These are phyloP conservation scores for Fusarium camptoceras DNA, from an alignment of 2,329 filamentous ascomycete species.

Conservation along the genomic window DNA sequence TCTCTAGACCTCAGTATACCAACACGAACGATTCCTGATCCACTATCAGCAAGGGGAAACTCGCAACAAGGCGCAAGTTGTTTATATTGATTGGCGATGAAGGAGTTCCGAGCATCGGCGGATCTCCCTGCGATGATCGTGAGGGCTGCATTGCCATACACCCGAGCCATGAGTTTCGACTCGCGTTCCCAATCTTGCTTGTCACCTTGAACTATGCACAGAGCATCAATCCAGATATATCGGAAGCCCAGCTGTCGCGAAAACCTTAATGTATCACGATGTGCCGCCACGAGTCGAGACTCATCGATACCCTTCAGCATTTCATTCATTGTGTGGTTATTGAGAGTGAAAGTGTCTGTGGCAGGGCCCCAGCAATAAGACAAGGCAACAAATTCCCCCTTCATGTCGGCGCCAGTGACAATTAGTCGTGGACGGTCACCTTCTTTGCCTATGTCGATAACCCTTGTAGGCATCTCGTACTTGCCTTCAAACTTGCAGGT, in stretches of 20 bases:
- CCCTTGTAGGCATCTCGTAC: slow-evolving; percentile 8
- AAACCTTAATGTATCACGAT: not conserved
- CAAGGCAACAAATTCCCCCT: not conserved
- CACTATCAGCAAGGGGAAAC: not conserved
- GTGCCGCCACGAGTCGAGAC: not conserved
- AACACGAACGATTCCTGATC: not conserved
- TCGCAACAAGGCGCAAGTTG: not conserved
- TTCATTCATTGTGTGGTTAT: not conserved
- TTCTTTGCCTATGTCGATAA: slow-evolving; percentile 3
- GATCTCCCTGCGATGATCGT: slow-evolving; percentile 18
- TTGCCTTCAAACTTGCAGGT: not conserved
- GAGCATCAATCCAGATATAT: slow-evolving; percentile 10
- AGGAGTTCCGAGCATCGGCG: slow-evolving; percentile 16
- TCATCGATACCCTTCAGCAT: not conserved
- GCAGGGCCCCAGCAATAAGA: slow-evolving; percentile 23
- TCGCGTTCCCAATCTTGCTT: slow-evolving; percentile 1
- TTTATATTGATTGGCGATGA: not conserved
- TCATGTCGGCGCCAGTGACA: not conserved
- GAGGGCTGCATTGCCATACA: slow-evolving; percentile 3
- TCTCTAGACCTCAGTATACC: not conserved
- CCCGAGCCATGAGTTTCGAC: not conserved
- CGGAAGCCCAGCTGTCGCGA: not conserved
- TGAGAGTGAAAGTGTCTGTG: slow-evolving; percentile 17
- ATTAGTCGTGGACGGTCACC: not conserved
- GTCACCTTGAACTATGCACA: slow-evolving; percentile 4